Evolutionary conservation across 495 filamentous ascomycete species (phyloP), one percentile per base, ranked within the genome.

Genomic region (Trypethelium eluteriae): DNA sequence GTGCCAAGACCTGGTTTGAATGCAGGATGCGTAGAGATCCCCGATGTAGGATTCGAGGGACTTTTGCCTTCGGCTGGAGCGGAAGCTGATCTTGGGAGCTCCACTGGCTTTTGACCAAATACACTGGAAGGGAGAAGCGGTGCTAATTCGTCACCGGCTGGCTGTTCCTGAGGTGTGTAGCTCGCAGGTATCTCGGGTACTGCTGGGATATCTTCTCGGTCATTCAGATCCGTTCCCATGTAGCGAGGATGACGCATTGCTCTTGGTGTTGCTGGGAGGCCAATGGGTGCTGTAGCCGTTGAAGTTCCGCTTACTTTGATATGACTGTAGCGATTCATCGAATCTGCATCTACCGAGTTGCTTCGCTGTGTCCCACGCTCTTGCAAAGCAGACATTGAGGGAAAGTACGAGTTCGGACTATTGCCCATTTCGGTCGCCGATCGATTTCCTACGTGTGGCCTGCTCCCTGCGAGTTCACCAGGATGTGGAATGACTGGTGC

Each of bases 221-320:
- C 78, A 49, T 86, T 81, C 0, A 82, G 80, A 69, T 86, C 82
- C n/a, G 68, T 14, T 35, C 67, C 69, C 69, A 76, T 76, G 69
- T 92, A 87, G 61, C 87, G 87, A 2, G 86, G 84, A 73, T 92
- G 86, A 36, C 88, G 84, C 91, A 95, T 94, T 2, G 91, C 90
- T 77, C 88, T 82, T 32, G 92, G 91, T 6, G 91, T 95, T 3
- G 91, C 89, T 50, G 92, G 90, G 1, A 96, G 81, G 2, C 92
- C 91, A 64, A 92, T 80, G 7, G 69, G 76, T 10, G 68, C 67
- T 25, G 67, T 70, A 35, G 62, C 65, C 14, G 69, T 77, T 14
- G 76, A 73, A 9, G 75, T 76, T 41, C 72, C 71, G 46, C 64
- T 73, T 36, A 67, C 63, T 25, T 38, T 35, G 16, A 38, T 69